Evolutionary conservation across 23 red algal species (phyloP).

Genomic region (Pyropia yezoensis): DNA sequence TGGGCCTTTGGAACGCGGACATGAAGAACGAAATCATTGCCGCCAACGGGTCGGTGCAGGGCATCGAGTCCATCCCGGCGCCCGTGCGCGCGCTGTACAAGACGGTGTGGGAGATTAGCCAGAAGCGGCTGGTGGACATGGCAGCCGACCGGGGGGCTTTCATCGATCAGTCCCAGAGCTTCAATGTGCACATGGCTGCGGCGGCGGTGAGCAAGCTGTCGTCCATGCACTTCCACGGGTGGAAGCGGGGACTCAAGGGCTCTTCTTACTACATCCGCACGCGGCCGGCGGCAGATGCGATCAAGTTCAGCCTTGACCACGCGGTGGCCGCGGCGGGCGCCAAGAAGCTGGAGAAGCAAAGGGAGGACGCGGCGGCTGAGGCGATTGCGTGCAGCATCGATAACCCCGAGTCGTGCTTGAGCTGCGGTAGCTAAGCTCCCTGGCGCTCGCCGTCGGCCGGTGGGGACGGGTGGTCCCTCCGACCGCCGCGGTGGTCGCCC

Average conservation of each 20-base stretch:
- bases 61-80: slow-evolving; percentile 68
- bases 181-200: slow-evolving; percentile 90
- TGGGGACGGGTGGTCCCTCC: too few species aligned
- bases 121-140: slow-evolving; percentile 84
- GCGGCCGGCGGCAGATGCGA: slow-evolving; percentile 84
- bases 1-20: slow-evolving; percentile 74
- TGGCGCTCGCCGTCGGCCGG: too few species aligned
- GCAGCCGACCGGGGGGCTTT: slow-evolving; percentile 90
- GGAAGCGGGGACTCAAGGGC: slow-evolving; percentile 90
- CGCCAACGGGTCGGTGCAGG: slow-evolving; percentile 70
- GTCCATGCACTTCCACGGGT: slow-evolving; percentile 99
- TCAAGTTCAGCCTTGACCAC: slow-evolving; percentile 90
- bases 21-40: slow-evolving; percentile 97
- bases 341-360: slow-evolving; percentile 1
- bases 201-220: slow-evolving; percentile 86
- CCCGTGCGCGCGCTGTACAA: slow-evolving; percentile 82
- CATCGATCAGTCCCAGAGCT: slow-evolving; percentile 93
- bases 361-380: slow-evolving; percentile 9
- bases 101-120: slow-evolving; percentile 96
- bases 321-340: slow-evolving; percentile 33
- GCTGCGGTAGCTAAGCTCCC: slow-evolving; percentile 35
- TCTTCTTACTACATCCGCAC: slow-evolving; percentile 95
- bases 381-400: slow-evolving; percentile 51
- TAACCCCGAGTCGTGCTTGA: slow-evolving; percentile 59
- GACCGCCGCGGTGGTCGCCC: too few species aligned